phyloP scores from a whole-genome alignment of 257 asterid species.

The Plantago elongata region DNA sequence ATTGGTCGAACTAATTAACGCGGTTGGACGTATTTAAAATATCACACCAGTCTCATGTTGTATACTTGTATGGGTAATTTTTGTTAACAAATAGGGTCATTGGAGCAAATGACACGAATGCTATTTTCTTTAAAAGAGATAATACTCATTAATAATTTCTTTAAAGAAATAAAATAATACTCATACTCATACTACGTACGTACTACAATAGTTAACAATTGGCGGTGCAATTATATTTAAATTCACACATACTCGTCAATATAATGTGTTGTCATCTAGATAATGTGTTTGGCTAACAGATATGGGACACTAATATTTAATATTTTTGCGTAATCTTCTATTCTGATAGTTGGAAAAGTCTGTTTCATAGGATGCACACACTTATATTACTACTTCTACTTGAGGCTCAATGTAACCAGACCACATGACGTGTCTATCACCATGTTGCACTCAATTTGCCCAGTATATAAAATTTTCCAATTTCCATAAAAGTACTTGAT shows the following conservation, averaged over 20 bases:
- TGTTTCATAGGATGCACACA: slow-evolving; percentile 11
- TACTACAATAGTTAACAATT: no score
- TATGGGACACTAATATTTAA: slow-evolving; percentile 3
- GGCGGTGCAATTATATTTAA: slow-evolving; percentile 1
- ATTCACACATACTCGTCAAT: background rate
- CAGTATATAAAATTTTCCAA: background rate
- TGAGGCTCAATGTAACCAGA: slow-evolving; percentile 22
- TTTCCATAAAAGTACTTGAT: background rate
- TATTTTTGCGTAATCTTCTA: background rate
- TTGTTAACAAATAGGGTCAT: no score
- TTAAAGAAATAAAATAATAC: no score
- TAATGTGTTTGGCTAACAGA: slow-evolving; percentile 5
- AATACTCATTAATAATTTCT: no score
- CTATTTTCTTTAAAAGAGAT: background rate
- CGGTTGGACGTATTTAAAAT: background rate
- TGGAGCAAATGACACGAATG: background rate
- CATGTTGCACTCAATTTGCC: background rate
- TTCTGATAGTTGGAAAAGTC: background rate
- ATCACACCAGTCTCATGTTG: background rate
- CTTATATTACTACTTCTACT: background rate
- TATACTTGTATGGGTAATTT: slow-evolving; percentile 4
- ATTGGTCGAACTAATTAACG: background rate
- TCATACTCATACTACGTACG: no score
- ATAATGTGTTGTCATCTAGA: slow-evolving; percentile 5
- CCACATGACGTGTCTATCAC: slow-evolving; percentile 39